Conservation (phyloP, 2,329 filamentous ascomycete species). For the Colletotrichum echinochloae region DNA sequence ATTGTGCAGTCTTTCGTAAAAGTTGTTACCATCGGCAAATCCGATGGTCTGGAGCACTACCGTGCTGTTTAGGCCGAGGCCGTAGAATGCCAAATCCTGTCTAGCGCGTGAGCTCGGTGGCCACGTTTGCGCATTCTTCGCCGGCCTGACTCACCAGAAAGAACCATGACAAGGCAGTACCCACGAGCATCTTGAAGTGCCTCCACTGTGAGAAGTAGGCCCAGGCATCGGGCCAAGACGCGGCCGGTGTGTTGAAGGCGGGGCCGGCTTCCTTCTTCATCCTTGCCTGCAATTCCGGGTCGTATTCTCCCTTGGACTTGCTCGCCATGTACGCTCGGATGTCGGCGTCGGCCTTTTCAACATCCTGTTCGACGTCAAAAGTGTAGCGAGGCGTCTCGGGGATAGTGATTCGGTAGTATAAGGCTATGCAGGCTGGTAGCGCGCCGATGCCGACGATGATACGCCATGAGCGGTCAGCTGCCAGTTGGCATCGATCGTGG, state of each 20-base stretch:
- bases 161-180: slow-evolving; percentile 86
- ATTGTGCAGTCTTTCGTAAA: slow-evolving; percentile 78
- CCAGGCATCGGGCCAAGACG: slow-evolving; percentile 76
- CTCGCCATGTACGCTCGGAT: slow-evolving; percentile 70
- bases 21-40: slow-evolving; percentile 70
- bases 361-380: slow-evolving; percentile 81
- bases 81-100: slow-evolving; percentile 75
- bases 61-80: slow-evolving; percentile 80
- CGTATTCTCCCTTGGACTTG: slow-evolving; percentile 60
- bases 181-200: slow-evolving; percentile 77
- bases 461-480: slow-evolving; percentile 86
- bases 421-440: slow-evolving; percentile 79
- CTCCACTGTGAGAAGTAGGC: slow-evolving; percentile 77
- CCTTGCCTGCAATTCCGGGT: slow-evolving; percentile 61
- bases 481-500: slow-evolving; percentile 71
- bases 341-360: slow-evolving; percentile 80
- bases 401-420: slow-evolving; percentile 90
- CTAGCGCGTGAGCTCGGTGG: slow-evolving; percentile 32
- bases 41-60: slow-evolving; percentile 80
- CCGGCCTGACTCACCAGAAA: slow-evolving; percentile 64
- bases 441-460: slow-evolving; percentile 84
- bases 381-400: slow-evolving; percentile 88
- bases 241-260: slow-evolving; percentile 72
- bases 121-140: background rate
- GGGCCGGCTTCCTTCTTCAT: slow-evolving; percentile 65